Base-by-base conservation (phyloP, 2,329 filamentous ascomycete genomes). In the Xylariaceae sp. region DNA sequence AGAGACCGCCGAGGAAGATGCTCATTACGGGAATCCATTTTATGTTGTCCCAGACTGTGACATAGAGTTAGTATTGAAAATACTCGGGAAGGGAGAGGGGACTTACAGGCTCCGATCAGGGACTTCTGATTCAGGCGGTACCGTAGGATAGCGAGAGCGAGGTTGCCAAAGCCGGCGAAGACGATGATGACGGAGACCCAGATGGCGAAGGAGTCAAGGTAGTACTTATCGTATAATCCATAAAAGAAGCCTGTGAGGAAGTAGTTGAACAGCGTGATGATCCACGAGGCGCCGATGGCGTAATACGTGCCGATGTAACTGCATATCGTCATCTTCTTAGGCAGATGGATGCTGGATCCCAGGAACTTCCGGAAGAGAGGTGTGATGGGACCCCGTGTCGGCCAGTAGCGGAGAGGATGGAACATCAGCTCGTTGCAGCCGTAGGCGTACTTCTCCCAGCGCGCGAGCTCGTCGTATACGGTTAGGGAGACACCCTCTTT, bases 401-500 rank as follows among this genome's bases (percentile, higher is more conserved):
- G 73, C 90, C 90, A 93, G 66, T 84, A 85, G 61, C 83, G 82
- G 61, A 93, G 78, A 2, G 89, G 90, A 70, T 93, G 82, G 77
- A 94, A 93, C 59, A 93, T 80, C 59, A 93, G 79, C 76, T 92
- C 89, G 72, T 89, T 90, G 75, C 90, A 92, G 44, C 89, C 89
- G 68, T 91, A 92, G 2, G 89, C 90, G 71, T 92, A 92, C 74
- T 93, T 93, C 71, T 93, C 89, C 89, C 90, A 93, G 59, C 89
- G 87, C 1, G 88, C 87, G 61, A 93, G 79, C 73, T 93, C 90
- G 73, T 93, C 89, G 70, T 93, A 92, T 8, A 93, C 88, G 0
- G 89, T 93, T 58, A 93, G 78, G 1, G 89, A 92, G 56, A 93
- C 89, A 64, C 90, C 89, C 72, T 93, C 89, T 71, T 91, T 88